These are phyloP conservation scores for Volvariella surrecta DNA, from an alignment of 1,284 basidiomycete species.

Conservation along the genomic window DNA sequence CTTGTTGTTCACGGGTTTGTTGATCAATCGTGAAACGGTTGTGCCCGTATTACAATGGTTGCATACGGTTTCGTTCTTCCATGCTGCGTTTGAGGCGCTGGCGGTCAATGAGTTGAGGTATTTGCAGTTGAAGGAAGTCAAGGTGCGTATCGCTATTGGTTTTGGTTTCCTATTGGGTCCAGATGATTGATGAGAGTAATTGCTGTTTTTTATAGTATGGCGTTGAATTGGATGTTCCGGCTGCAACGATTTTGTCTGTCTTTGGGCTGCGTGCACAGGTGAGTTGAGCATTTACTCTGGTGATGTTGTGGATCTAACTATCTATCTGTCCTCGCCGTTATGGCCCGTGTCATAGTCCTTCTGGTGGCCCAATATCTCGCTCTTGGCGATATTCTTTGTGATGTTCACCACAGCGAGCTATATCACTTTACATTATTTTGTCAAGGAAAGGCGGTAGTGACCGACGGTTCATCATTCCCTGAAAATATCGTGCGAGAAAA, in stretches of 20 bases:
- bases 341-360: constrained; percentile 54
- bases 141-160: constrained; percentile 43
- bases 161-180: not conserved
- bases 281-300: constrained; percentile 12
- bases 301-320: constrained; percentile 1
- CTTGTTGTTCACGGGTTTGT: constrained; percentile 87
- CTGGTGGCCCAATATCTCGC: constrained; percentile 90
- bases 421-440: constrained; percentile 77
- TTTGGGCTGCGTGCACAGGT: constrained; percentile 86
- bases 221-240: constrained; percentile 88
- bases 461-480: too few relatives aligned
- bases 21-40: constrained; percentile 91
- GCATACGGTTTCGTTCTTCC: constrained; percentile 92
- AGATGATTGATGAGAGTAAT: not conserved
- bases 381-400: constrained; percentile 80
- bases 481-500: too few relatives aligned
- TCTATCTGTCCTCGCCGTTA: too few relatives aligned
- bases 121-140: constrained; percentile 85
- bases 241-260: constrained; percentile 85
- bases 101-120: constrained; percentile 94
- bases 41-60: constrained; percentile 73
- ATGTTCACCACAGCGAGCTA: constrained; percentile 71
- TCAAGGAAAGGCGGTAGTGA: constrained; percentile 80
- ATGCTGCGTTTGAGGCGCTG: constrained; percentile 95
- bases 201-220: constrained; percentile 56